These are phyloP conservation scores for Populus deltoides DNA, from an alignment of 345 rosid genomes.

Conservation along the genomic window DNA sequence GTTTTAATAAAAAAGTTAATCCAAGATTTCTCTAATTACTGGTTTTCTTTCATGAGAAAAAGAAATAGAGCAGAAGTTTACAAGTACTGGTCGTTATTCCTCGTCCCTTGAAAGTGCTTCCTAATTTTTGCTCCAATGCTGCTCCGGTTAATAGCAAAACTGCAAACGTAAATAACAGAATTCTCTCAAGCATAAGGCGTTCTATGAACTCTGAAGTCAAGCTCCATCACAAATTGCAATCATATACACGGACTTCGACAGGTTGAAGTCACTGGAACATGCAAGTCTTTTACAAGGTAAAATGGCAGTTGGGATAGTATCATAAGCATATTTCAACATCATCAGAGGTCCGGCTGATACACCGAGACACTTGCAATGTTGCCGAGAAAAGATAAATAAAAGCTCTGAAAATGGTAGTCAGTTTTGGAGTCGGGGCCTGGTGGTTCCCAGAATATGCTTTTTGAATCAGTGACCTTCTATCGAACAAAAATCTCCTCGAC, in stretches of 20 bases:
- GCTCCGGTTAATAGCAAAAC: not conserved
- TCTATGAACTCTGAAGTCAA: not conserved
- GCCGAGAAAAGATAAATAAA: not conserved
- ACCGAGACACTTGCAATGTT: not conserved
- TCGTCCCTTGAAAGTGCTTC: not conserved
- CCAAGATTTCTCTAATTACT: too few species aligned
- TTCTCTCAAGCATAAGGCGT: not conserved
- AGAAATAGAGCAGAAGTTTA: not conserved
- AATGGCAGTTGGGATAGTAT: not conserved
- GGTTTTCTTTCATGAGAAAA: too few species aligned
- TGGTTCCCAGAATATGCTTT: not conserved
- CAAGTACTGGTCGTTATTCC: not conserved
- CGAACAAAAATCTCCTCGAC: not conserved
- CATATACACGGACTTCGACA: not conserved
- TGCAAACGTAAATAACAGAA: not conserved
- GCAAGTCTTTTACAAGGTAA: not conserved
- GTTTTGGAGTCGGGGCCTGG: not conserved
- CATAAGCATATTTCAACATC: not conserved
- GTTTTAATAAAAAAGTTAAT: too few species aligned
- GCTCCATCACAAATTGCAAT: not conserved
- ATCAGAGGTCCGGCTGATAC: not conserved
- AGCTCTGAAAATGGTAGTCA: not conserved
- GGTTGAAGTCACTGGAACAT: not conserved
- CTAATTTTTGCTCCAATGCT: not conserved
- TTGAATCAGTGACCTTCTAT: not conserved